Percentiles rank a stretch among this genome's conserved stretches.
These are phyloP conservation scores for Actinomucor elegans DNA, from an alignment of 371 early-diverging fungal genomes.

Conservation along the genomic window DNA sequence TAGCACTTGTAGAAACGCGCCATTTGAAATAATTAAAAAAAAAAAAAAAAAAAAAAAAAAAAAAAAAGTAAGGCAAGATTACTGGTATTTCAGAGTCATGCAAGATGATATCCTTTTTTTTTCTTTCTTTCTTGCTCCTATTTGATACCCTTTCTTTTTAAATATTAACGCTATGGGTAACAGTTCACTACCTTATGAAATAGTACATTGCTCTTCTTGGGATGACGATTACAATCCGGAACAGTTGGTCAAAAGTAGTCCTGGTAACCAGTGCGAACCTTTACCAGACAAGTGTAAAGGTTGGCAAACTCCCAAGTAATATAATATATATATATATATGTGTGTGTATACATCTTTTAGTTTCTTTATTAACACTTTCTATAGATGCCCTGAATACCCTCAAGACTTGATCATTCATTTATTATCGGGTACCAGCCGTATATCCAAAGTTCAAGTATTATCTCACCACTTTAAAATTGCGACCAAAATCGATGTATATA, in stretches of 20 bases:
- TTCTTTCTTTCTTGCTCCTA: not conserved
- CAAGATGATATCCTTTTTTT: not conserved
- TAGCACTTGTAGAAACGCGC: too few species aligned
- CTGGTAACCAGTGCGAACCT: slow-evolving; percentile 32
- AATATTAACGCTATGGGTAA: not conserved
- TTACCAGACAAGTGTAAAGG: slow-evolving; percentile 36
- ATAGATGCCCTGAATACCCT: slow-evolving; percentile 72
- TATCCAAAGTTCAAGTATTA: slow-evolving; percentile 72
- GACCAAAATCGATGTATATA: slow-evolving; percentile 70
- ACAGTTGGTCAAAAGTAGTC: slow-evolving; percentile 35
- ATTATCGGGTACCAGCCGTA: slow-evolving; percentile 56
- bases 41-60: not conserved
- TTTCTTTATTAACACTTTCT: not conserved
- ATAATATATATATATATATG: not conserved
- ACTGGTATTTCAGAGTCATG: too few species aligned
- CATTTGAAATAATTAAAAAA: not conserved
- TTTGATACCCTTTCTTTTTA: not conserved
- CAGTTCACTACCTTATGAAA: slow-evolving; percentile 20
- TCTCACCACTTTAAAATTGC: slow-evolving; percentile 85
- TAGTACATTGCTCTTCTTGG: slow-evolving; percentile 39
- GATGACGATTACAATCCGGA: slow-evolving; percentile 45
- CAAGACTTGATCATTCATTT: slow-evolving; percentile 69
- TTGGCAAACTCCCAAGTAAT: slow-evolving; percentile 54
- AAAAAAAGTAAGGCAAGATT: too few species aligned
- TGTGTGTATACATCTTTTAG: not conserved